Percentiles rank a stretch among this genome's conserved stretches.
These are phyloP conservation scores for Coemansia sp. DNA, from an alignment of 192 early-diverging fungal species.

Conservation along the genomic window DNA sequence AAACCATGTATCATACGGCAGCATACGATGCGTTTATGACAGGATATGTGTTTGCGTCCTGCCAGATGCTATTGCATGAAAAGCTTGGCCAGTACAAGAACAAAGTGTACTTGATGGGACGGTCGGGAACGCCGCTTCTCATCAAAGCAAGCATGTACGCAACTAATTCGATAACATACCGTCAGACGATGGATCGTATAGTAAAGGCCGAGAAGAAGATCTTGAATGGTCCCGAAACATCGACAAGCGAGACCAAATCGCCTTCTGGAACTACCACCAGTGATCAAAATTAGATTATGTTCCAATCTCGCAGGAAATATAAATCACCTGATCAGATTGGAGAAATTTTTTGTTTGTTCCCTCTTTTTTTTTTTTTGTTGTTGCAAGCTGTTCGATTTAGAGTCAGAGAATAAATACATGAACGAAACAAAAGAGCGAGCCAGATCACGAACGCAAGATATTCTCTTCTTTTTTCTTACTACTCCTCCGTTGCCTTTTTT, in stretches of 20 bases:
- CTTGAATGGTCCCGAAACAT: background rate
- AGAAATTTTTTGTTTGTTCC: slow-evolving; percentile 26
- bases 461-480: background rate
- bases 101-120: slow-evolving; percentile 83
- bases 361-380: background rate
- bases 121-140: slow-evolving; percentile 36
- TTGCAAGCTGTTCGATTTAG: background rate
- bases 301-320: background rate
- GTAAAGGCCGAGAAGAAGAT: background rate
- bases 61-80: slow-evolving; percentile 46
- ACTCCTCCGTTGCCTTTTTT: background rate
- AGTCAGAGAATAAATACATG: background rate
- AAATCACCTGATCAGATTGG: slow-evolving; percentile 25
- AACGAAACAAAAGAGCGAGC: background rate
- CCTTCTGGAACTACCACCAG: background rate
- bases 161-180: slow-evolving; percentile 34
- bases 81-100: slow-evolving; percentile 61
- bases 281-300: too few relatives aligned
- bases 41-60: slow-evolving; percentile 76
- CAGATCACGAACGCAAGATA: too few relatives aligned
- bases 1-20: slow-evolving; percentile 80
- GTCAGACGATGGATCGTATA: slow-evolving; percentile 29
- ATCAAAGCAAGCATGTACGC: slow-evolving; percentile 39
- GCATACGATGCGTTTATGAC: slow-evolving; percentile 98
- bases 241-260: background rate